Evolutionary conservation across 768 basidiomycete genomes (phyloP), one percentile per base, ranked within the genome.

Genomic region (Naganishia vaughanmartiniae): DNA sequence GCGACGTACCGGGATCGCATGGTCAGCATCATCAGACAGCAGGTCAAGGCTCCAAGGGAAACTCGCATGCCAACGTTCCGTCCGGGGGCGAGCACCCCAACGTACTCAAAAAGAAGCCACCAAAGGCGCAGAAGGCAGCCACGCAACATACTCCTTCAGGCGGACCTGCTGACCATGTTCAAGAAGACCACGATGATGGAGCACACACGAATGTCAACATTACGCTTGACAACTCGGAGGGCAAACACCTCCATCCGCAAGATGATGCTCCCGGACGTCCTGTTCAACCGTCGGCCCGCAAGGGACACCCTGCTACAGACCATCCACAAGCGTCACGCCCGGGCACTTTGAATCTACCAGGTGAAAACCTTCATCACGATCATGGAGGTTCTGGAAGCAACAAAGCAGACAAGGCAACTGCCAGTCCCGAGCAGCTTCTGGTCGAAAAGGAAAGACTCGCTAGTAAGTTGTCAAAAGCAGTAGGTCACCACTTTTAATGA

Each of bases 391-490:
- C 24, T 21, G 39, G 39, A 28, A 36, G 60, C 26, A 24, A 14
- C 10, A 45, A 14, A 19, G 7, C 39, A 17, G 60, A 63, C 33
- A 45, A 28, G 19, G 21, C 10, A 19, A 28, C 24, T 2, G 26
- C 42, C 14, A 58, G 45, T 53, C 65, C 72, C 1, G 69, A 70
- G n/a, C 57, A 17, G 31, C 55, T 57, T 26, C 26, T 67, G 30
- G 36, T 30, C 14, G 72, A 70, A 28, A 51, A 56, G 28, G 69
- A 73, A 53, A 34, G 72, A 24, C 65, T 70, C 0, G 69, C 69
- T 3, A 51, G 71, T 72, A 66, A 60, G 67, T 65, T 17, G 36
- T 15, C 7, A 26, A n/a, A 36, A 10, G 53, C 33, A 21, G 12
- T 12, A 54, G n/a, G 9, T 54, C 54, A 26, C 17, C 34, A 17